These are phyloP conservation scores for Botrytis squamosa DNA, from an alignment of 2,329 filamentous ascomycete genomes.

Conservation along the genomic window DNA sequence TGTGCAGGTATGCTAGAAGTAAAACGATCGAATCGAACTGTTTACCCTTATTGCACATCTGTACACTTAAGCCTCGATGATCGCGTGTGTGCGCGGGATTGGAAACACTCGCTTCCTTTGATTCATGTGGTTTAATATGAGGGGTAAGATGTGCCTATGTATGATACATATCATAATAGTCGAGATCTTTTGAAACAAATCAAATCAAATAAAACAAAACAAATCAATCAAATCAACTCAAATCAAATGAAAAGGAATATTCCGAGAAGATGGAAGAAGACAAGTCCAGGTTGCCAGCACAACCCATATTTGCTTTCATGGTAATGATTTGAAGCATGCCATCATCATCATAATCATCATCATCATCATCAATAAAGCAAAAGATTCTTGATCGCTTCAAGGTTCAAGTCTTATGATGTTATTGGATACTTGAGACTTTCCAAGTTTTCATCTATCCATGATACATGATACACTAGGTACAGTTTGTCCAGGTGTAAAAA, in stretches of 20 bases:
- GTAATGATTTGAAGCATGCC: background rate
- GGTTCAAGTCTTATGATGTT: background rate
- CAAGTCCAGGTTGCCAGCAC: background rate
- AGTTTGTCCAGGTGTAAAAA: background rate
- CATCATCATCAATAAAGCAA: background rate
- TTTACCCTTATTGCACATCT: background rate
- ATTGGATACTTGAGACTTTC: background rate
- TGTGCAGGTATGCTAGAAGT: background rate
- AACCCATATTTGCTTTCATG: background rate
- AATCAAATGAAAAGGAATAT: background rate
- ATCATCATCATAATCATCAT: background rate
- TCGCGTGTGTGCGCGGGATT: conserved; percentile 6
- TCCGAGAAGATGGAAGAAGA: background rate
- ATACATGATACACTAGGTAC: background rate
- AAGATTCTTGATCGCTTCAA: background rate
- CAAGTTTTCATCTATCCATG: background rate
- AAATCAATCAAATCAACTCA: background rate
- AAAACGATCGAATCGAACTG: background rate
- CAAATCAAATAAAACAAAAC: background rate
- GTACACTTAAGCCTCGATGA: background rate
- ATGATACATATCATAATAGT: background rate
- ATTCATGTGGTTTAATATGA: background rate
- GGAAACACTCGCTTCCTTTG: background rate
- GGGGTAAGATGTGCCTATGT: background rate
- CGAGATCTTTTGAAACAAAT: background rate